Percentiles rank a stretch among this genome's conserved stretches.
These are phyloP conservation scores for Clavariopsis aquatica DNA, from an alignment of 495 filamentous ascomycete species.

Conservation along the genomic window DNA sequence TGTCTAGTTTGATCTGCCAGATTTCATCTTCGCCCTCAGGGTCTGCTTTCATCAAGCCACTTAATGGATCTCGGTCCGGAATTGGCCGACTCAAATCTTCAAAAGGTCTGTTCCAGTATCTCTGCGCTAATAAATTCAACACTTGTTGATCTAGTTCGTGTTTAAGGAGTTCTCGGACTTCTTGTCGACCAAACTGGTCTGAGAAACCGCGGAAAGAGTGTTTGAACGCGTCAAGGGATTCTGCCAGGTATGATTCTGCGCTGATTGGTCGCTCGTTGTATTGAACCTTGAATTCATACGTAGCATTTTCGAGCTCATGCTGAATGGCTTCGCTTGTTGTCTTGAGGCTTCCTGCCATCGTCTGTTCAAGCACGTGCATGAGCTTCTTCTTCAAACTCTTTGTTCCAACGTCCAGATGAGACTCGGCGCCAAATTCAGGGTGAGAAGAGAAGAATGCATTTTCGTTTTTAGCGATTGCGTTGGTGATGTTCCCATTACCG, in stretches of 20 bases:
- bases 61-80: constrained; percentile 70
- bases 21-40: constrained; percentile 76
- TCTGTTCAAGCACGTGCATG: constrained; percentile 95
- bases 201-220: constrained; percentile 94
- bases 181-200: constrained; percentile 81
- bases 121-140: constrained; percentile 87
- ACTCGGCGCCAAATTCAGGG: constrained; percentile 76
- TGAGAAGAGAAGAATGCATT: constrained; percentile 83
- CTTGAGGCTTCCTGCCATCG: constrained; percentile 88
- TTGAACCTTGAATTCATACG: constrained; percentile 99
- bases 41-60: constrained; percentile 76
- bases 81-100: constrained; percentile 65
- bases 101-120: constrained; percentile 98
- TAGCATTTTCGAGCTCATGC: constrained; percentile 94
- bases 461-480: constrained; percentile 84
- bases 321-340: constrained; percentile 87
- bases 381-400: constrained; percentile 87
- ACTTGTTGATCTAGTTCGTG: constrained; percentile 91
- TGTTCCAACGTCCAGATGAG: constrained; percentile 75
- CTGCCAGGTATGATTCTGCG: constrained; percentile 93
- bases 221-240: constrained; percentile 94
- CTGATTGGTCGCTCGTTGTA: constrained; percentile 96
- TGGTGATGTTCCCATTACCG: constrained; percentile 78
- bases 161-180: constrained; percentile 89
- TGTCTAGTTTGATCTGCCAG: constrained; percentile 94